A percentile compares a stretch with the other conserved stretches of the same genome.
These are phyloP conservation scores for Fusarium camptoceras DNA, from an alignment of 2,329 filamentous ascomycete genomes.

Conservation along the genomic window DNA sequence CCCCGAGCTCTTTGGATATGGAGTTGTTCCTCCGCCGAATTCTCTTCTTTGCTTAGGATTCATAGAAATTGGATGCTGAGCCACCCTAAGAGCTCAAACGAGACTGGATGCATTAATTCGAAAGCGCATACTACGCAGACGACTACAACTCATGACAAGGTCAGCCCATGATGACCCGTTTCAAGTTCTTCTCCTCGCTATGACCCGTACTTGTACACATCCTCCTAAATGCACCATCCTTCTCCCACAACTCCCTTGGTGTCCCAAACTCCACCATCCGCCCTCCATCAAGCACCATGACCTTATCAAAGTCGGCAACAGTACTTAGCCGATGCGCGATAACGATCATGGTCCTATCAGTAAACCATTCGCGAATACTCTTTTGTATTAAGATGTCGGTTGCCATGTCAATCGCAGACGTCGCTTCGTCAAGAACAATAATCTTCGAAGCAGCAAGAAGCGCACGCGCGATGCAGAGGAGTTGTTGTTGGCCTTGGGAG, in stretches of 20 bases:
- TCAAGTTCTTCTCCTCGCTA: conserved; percentile 58
- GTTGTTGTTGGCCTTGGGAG: conserved; percentile 79
- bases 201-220: conserved; percentile 71
- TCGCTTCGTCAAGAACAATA: conserved; percentile 83
- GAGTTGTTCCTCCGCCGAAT: neutral
- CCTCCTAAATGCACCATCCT: conserved; percentile 64
- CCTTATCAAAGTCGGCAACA: conserved; percentile 79
- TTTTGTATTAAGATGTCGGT: conserved; percentile 79
- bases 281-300: conserved; percentile 76
- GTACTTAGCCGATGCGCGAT: conserved; percentile 81
- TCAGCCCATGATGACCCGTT: conserved; percentile 54
- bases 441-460: conserved; percentile 77
- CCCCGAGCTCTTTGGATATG: neutral
- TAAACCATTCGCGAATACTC: conserved; percentile 76
- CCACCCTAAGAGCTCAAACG: neutral
- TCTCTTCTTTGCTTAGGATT: too few species aligned
- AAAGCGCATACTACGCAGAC: neutral
- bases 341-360: conserved; percentile 74
- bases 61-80: too few species aligned
- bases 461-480: conserved; percentile 77
- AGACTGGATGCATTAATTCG: neutral
- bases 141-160: neutral
- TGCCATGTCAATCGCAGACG: conserved; percentile 78
- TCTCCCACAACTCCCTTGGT: conserved; percentile 69
- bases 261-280: conserved; percentile 73